Evolutionary conservation across 305 asterid species (phyloP).

Genomic region (Solanum hybrid): DNA sequence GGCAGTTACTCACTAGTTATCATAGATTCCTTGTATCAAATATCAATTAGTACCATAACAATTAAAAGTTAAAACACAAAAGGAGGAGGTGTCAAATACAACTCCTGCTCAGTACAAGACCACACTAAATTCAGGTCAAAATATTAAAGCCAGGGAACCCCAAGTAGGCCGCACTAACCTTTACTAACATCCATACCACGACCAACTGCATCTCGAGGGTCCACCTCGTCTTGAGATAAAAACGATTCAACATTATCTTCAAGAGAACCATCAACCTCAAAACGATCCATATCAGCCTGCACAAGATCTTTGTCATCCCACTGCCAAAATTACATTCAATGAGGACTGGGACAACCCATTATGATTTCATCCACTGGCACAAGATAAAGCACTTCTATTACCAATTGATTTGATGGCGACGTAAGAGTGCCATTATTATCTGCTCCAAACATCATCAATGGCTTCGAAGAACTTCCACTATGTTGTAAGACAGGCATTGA

Average conservation of each 20-base stretch:
- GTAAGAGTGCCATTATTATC: constrained; percentile 78
- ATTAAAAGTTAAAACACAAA: background rate
- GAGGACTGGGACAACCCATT: constrained; percentile 16
- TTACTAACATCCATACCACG: constrained; percentile 91
- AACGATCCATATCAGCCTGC: constrained; percentile 97
- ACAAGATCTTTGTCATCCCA: constrained; percentile 96
- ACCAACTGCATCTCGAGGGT: constrained; percentile 80
- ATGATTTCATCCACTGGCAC: constrained; percentile 6
- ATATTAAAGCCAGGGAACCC: background rate
- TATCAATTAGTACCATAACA: background rate
- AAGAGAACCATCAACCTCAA: constrained; percentile 82
- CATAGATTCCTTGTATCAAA: background rate
- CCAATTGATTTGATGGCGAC: constrained; percentile 89
- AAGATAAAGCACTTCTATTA: constrained; percentile 21
- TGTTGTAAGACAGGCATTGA: constrained; percentile 86
- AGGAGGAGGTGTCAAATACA: background rate
- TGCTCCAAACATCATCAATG: constrained; percentile 72
- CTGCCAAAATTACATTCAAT: constrained; percentile 35
- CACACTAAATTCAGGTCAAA: background rate
- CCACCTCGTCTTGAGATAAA: constrained; percentile 83
- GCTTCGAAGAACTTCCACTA: constrained; percentile 74
- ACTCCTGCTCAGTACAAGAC: background rate
- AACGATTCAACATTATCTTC: constrained; percentile 95
- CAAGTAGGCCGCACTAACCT: constrained; percentile 33
- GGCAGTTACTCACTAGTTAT: background rate